phyloP scores from a whole-genome alignment of 192 early-diverging fungal species.

The Geranomyces michiganensis region DNA sequence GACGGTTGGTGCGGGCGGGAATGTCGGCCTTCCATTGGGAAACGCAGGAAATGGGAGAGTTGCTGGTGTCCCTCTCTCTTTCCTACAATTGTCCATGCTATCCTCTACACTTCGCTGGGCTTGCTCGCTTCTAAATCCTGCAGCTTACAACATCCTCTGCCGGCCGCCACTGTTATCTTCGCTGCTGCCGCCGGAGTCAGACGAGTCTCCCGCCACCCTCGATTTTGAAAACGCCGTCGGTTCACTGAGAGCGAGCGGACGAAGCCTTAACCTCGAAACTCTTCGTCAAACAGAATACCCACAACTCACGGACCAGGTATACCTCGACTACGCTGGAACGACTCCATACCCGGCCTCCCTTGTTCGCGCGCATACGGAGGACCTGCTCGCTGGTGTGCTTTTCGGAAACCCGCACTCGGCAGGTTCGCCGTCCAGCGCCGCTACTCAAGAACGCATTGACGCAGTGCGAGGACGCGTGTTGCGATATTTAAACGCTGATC shows the following conservation, averaged over 20 bases:
- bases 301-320: slow-evolving; percentile 32
- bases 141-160: too few species aligned
- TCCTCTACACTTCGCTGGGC: too few species aligned
- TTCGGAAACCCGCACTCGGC: slow-evolving; percentile 49
- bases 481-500: slow-evolving; percentile 59
- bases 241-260: neutral
- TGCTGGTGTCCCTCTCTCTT: too few species aligned
- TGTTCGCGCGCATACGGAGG: slow-evolving; percentile 14
- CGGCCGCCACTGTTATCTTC: too few species aligned
- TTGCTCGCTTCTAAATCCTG: too few species aligned
- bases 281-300: slow-evolving; percentile 33
- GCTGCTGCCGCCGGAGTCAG: too few species aligned
- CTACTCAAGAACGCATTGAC: slow-evolving; percentile 22
- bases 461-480: slow-evolving; percentile 31
- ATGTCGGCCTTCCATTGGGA: too few species aligned
- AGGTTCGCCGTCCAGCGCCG: slow-evolving; percentile 10
- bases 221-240: too few species aligned
- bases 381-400: slow-evolving; percentile 25
- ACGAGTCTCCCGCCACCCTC: too few species aligned
- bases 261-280: slow-evolving; percentile 16
- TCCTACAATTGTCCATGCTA: too few species aligned
- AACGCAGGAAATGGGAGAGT: too few species aligned
- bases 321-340: slow-evolving; percentile 49
- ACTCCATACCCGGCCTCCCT: slow-evolving; percentile 33
- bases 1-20: too few species aligned